These are phyloP conservation scores for Sequoiadendron giganteum DNA, from an alignment of 75 land plant species.

Conservation along the genomic window DNA sequence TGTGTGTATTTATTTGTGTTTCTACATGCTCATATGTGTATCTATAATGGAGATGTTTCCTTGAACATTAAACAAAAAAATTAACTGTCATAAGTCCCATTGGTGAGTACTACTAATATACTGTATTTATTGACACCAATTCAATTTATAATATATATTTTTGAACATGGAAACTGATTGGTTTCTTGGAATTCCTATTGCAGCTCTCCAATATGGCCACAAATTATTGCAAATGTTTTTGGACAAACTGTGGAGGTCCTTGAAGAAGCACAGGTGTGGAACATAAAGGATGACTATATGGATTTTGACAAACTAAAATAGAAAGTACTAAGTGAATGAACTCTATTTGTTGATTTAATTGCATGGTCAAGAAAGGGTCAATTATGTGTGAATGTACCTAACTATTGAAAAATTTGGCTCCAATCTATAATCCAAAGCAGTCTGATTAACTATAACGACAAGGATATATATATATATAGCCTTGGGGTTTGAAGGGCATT, in stretches of 20 bases:
- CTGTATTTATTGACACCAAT: not conserved
- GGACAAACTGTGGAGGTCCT: constrained; percentile 51
- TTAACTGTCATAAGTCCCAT: not conserved
- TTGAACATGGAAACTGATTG: not conserved
- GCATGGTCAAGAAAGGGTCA: not conserved
- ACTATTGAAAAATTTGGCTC: not conserved
- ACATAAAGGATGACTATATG: not conserved
- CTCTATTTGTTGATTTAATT: not conserved
- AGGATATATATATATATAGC: no score
- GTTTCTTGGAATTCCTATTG: not conserved
- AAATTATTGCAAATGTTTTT: constrained; percentile 40
- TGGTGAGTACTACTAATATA: not conserved
- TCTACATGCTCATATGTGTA: no score
- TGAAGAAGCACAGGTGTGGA: constrained; percentile 33
- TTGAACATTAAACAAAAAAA: no score
- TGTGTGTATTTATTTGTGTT: no score
- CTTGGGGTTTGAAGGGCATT: no score
- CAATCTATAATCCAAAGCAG: not conserved
- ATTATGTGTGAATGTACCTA: not conserved
- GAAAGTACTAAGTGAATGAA: not conserved
- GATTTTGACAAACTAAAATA: not conserved
- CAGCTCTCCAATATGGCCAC: constrained; percentile 44
- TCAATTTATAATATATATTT: not conserved
- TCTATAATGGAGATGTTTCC: no score
- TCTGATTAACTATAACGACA: no score